These are phyloP conservation scores for Niveomyces coronatus DNA, from an alignment of 2,329 filamentous ascomycete genomes.

Conservation along the genomic window DNA sequence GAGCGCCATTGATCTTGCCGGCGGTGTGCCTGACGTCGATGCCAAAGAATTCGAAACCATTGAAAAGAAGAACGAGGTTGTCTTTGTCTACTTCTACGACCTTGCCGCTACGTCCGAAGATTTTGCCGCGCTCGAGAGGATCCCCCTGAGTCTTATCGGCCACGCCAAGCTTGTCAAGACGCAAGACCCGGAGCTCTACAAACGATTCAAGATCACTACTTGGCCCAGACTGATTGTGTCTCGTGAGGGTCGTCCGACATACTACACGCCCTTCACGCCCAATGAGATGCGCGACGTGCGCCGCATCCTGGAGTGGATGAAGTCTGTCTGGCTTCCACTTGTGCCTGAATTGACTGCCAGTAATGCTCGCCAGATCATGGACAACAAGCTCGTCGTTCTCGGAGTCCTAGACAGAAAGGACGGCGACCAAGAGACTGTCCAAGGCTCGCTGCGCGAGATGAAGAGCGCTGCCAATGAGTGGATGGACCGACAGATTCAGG, in stretches of 20 bases:
- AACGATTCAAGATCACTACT: conserved; percentile 89
- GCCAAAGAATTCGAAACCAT: conserved; percentile 65
- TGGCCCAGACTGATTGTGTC: conserved; percentile 92
- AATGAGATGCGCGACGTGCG: conserved; percentile 85
- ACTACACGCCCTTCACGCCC: conserved; percentile 80
- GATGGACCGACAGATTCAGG: conserved; percentile 91
- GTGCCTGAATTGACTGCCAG: conserved; percentile 86
- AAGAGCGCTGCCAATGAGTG: conserved; percentile 94
- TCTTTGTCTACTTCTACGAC: conserved; percentile 97
- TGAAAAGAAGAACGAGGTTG: conserved; percentile 87
- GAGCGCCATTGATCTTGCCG: conserved; percentile 68
- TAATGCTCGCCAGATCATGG: conserved; percentile 92
- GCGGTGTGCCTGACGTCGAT: conserved; percentile 73
- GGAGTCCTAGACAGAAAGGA: conserved; percentile 76
- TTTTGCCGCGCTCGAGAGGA: conserved; percentile 74
- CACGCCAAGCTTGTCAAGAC: conserved; percentile 91
- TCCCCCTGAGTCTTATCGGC: conserved; percentile 81
- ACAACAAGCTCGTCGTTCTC: conserved; percentile 87
- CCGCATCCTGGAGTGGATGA: conserved; percentile 81
- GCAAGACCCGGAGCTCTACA: conserved; percentile 60
- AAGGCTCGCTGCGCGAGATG: conserved; percentile 71
- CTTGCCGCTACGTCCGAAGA: conserved; percentile 89
- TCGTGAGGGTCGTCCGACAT: conserved; percentile 78
- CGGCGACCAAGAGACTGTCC: conserved; percentile 56
- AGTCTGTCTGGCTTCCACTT: conserved; percentile 88